A percentile compares a stretch with the other conserved stretches of the same genome.
Conservation (phyloP, 768 basidiomycete genomes). For the Hortiboletus flavorubellus region DNA sequence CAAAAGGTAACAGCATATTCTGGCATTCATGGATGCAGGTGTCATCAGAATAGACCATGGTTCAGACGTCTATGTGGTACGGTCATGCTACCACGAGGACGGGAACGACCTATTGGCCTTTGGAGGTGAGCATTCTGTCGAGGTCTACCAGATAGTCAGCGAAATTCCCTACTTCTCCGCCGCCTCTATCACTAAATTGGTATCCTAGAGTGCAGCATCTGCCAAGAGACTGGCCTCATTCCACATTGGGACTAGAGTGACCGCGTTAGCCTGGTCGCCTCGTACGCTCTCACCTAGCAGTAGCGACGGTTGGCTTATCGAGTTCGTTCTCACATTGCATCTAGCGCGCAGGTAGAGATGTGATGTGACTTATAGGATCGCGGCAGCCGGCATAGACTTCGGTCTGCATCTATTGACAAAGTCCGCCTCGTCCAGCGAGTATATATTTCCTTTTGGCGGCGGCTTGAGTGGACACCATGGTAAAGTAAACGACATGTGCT, state of each 20-base stretch:
- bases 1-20: not conserved
- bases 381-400: conserved; percentile 65
- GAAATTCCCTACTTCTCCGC: conserved; percentile 2
- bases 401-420: conserved; percentile 69
- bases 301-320: conserved; percentile 65
- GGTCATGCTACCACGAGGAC: conserved; percentile 61
- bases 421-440: conserved; percentile 43
- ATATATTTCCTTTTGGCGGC: conserved; percentile 70
- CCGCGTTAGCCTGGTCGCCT: conserved; percentile 78
- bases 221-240: conserved; percentile 62
- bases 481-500: conserved; percentile 72
- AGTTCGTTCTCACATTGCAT: conserved; percentile 44
- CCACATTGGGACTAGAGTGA: conserved; percentile 66
- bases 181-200: conserved; percentile 6
- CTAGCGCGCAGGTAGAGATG: not conserved
- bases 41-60: conserved; percentile 56
- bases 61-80: conserved; percentile 57
- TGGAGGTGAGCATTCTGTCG: conserved; percentile 69
- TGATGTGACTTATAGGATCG: conserved; percentile 46
- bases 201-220: conserved; percentile 39
- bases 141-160: conserved; percentile 63
- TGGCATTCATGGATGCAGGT: conserved; percentile 39
- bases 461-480: conserved; percentile 81
- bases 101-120: conserved; percentile 67
- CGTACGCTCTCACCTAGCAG: conserved; percentile 61